Evolutionary conservation across 352 stramenopile genomes (phyloP), one percentile per base, ranked within the genome.

Genomic region (Phytopythium helicoides): DNA sequence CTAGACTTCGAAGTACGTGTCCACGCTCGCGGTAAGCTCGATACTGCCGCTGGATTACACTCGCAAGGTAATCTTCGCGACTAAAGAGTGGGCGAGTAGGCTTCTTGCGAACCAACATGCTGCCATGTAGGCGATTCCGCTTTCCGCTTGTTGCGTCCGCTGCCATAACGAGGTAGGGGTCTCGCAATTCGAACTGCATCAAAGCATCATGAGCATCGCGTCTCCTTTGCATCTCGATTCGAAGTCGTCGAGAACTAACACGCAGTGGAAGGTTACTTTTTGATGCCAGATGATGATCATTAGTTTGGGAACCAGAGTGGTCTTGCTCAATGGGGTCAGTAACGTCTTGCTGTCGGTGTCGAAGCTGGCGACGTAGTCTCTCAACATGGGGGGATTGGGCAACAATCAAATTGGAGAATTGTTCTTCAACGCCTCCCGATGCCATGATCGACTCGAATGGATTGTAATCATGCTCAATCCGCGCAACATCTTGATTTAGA

Each of bases 1-100:
- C 56, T 19, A 89, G 57, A 23, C 70, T 66, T 16, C 38, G 56
- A 8, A 73, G 51, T 3, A 89, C 23, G 23, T 55, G 33, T 2
- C 61, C 61, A 8, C 77, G 68, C 7, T 61, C 52, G 9, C 64
- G 70, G 44, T 86, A 63, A 28, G 56, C 66, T 3, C 68, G 68
- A 36, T 75, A 86, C 38, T 89, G 77, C 1, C 50, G 50, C 54
- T 89, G 77, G 26, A 89, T 89, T 22, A 72, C 77, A 14, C 70
- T 61, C 4, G 73, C 77, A 4, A 69, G 51, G 15, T 65, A 41
- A 38, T 82, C 60, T 45, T 86, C 68, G 15, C 73, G 46, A 1
- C 60, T 28, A 11, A 40, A 31, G 5, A 3, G n/a, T 9, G 45
- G 70, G 22, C 64, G 68, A 15, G 68, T 45, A 16, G 68, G 66